Base-by-base conservation (phyloP, 2,329 filamentous ascomycete species). In the Trichoderma arundinaceum region DNA sequence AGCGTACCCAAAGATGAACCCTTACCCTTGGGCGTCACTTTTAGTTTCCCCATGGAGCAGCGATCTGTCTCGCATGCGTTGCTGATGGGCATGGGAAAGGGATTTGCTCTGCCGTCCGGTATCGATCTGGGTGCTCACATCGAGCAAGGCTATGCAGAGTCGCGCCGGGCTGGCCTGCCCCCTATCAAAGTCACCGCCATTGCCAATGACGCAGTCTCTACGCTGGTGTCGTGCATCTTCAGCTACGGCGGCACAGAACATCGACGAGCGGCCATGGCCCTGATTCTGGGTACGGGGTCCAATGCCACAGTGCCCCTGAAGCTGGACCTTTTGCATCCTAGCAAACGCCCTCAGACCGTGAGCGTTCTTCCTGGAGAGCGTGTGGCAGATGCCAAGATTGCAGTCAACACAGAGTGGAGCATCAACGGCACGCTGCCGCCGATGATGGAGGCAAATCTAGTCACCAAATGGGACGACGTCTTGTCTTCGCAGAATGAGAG, bases 321-420 rank as follows among this genome's bases (percentile, higher is more conserved):
- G 70, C 78, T 90, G 57, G 83, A 78, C 53, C 84, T 82, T 65
- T 80, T 95, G 17, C 86, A 90, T 68, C 79, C 84, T 8, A 84
- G 82, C 64, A 94, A 94, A 74, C 77, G 81, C 71, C 87, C 79
- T 58, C 77, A 72, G 68, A 81, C 77, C 48, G 77, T 87, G 52
- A 80, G 80, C 67, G 76, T 82, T 7, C 77, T 86, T 41, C 81
- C 81, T 15, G 82, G 78, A 8, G 78, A 81, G 68, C 70, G 68
- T 22, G 69, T 81, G 1, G 78, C 81, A 12, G 82, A 90, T 7
- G 79, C 85, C n/a, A 88, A 86, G 69, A 88, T 93, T 13, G 86
- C 92, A 4, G 87, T 94, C 68, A 94, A 94, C 73, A 94, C 92
- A 0, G 92, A 95, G 77, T 94, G 90, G 89, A 91, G 89, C 59